Evolutionary conservation across 495 filamentous ascomycete species (phyloP).

Genomic region (Penicillium nucicola): DNA sequence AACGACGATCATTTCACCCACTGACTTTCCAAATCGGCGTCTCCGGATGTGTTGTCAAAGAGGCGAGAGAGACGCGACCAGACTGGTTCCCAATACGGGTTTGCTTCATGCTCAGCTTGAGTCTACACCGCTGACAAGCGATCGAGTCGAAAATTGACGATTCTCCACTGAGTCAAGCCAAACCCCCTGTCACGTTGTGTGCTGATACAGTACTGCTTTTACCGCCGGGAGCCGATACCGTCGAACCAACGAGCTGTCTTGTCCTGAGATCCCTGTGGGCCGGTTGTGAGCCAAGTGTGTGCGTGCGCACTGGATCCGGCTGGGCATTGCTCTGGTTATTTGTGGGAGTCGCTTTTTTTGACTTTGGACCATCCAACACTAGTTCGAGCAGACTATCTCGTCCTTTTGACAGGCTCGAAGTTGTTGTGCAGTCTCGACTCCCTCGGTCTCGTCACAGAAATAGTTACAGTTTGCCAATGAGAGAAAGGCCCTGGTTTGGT

Average conservation of each 20-base stretch:
- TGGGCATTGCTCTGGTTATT: neutral
- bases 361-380: conserved; percentile 8
- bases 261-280: conserved; percentile 12
- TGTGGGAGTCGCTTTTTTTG: conserved; percentile 10
- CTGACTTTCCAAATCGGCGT: conserved; percentile 17
- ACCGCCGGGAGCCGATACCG: conserved; percentile 13
- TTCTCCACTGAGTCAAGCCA: neutral
- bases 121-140: neutral
- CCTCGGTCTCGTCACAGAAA: conserved; percentile 11
- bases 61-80: conserved; percentile 21
- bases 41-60: conserved; percentile 28
- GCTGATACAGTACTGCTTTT: neutral
- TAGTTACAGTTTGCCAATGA: conserved; percentile 30
- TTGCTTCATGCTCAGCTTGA: conserved; percentile 8
- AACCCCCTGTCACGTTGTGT: conserved; percentile 12
- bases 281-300: conserved; percentile 8
- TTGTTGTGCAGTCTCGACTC: conserved; percentile 13
- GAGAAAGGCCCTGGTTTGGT: conserved; percentile 16
- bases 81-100: neutral
- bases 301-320: conserved; percentile 8
- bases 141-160: neutral
- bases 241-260: conserved; percentile 4
- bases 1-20: neutral
- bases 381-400: conserved; percentile 4
- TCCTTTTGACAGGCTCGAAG: conserved; percentile 14